Base-by-base conservation (phyloP, 139 green algal species). In the Marvania coccoides region DNA sequence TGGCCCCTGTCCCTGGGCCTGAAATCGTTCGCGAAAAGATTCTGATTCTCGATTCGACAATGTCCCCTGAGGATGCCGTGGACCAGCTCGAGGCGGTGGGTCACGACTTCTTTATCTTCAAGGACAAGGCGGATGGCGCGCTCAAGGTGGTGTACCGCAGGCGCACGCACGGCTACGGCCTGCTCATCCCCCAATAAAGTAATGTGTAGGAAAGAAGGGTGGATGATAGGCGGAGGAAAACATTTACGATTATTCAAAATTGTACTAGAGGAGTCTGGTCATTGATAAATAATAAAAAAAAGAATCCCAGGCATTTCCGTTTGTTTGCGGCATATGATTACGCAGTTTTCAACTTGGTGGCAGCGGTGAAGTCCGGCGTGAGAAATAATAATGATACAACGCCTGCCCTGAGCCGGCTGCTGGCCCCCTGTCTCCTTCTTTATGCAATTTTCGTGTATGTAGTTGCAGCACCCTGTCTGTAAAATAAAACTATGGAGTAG, bases 121-220 rank as follows among this genome's bases (percentile, higher is more conserved):
- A 47, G 8, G 70, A 77, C 36, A 14, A 7, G 19, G 61, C 58
- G 8, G 70, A 77, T 55, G 55, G 62, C 30, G 29, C 10, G 9
- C 46, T 77, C 29, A 77, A 77, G 39, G 28, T 72, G n/a, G 42
- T 77, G 4, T 77, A 77, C 46, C 62, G 55, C 31, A 57, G 70
- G 47, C 54, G 61, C 46, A 61, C 28, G 5, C 71, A 80, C 34
- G 84, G 84, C 45, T 90, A 88, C 31, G 84, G 84, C 23, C 42
- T 90, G 9, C 74, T 90, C n/a, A 69, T 90, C 6, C 84, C 84
- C 3, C 58, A 71, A 55, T n/a, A n/a, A n/a, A n/a, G n/a, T n/a
- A n/a, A n/a, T n/a, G n/a, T n/a, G n/a, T n/a, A n/a, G n/a, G n/a
- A n/a, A n/a, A n/a, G n/a, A n/a, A n/a, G n/a, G n/a, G n/a, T n/a